Evolutionary conservation across 1,284 basidiomycete species (phyloP), one percentile per base, ranked within the genome.

Genomic region (Phellopilus nigrolimitatus): DNA sequence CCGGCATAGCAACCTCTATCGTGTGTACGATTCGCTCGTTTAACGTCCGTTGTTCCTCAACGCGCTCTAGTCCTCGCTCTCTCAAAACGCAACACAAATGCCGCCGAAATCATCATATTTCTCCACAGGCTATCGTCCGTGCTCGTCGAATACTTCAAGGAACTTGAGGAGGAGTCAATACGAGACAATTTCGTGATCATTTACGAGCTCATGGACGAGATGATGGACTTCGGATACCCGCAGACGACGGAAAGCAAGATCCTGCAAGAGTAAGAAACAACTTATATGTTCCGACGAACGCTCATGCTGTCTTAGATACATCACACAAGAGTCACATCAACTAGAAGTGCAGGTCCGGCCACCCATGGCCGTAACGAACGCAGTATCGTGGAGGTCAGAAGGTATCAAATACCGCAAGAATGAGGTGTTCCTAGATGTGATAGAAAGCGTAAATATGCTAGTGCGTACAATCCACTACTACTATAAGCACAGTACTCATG

Each of bases 201-300:
- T 49, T 97, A 95, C 67, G 94, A 97, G 66, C 80, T 99, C 46
- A 79, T 99, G 72, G 97, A 99, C 65, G 95, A 99, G 75, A 98
- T 99, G 93, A 98, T 99, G 95, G 95, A 99, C 73, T 99, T 97
- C 72, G 97, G 97, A 10, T 98, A 92, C 67, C 95, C 95, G 0
- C 97, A 99, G 69, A 99, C 97, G 24, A 99, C 97, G 19, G 97
- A 99, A 74, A 94, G 89, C 76, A 99, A 99, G 77, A 99, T 99
- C 61, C 70, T 99, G 52, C 95, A 98, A 71, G 97, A 98, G 86
- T 92, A 59, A 60, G 86, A 75, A 8, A 15, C 10, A 25, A 39
- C 39, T 55, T 56, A 12, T 44, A 31, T 30, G 12, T 34, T 7
- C 24, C 8, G 25, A 24, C 22, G 31, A 38, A 31, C 34, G 19